A percentile compares a stretch with the other conserved stretches of the same genome.
These are phyloP conservation scores for Curvularia hawaiiensis DNA, from an alignment of 2,329 filamentous ascomycete species.

Conservation along the genomic window DNA sequence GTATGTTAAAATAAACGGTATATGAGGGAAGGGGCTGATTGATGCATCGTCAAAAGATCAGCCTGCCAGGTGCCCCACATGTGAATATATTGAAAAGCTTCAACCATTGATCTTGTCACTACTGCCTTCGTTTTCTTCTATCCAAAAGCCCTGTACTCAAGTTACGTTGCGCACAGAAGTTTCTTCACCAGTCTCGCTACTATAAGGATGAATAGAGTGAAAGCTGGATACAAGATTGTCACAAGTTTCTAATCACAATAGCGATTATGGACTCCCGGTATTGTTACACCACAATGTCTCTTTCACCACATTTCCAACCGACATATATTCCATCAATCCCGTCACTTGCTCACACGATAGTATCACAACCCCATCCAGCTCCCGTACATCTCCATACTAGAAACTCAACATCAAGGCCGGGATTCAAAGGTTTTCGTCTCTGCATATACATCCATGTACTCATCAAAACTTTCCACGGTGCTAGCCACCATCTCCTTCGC, in stretches of 20 bases:
- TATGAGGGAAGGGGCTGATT: neutral
- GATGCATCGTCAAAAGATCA: neutral
- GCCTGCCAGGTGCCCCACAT: neutral
- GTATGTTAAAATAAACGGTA: neutral
- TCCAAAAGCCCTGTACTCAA: neutral
- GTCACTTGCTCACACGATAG: neutral
- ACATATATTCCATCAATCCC: neutral
- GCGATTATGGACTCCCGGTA: neutral
- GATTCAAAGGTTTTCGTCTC: neutral
- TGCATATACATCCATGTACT: neutral
- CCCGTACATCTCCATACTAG: neutral
- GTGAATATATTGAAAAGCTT: neutral
- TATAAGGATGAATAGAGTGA: neutral
- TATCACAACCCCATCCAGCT: neutral
- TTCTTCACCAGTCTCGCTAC: neutral
- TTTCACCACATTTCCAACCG: neutral
- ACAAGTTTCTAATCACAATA: slow-evolving; percentile 9
- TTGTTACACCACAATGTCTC: neutral
- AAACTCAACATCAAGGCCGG: neutral
- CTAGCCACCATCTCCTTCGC: slow-evolving; percentile 15
- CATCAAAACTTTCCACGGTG: slow-evolving; percentile 1
- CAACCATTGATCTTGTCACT: no score
- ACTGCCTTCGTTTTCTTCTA: neutral
- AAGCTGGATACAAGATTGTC: slow-evolving; percentile 6
- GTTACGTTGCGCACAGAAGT: neutral